Evolutionary conservation across 306 rosid species (phyloP).

Genomic region (Rosa lucieae): DNA sequence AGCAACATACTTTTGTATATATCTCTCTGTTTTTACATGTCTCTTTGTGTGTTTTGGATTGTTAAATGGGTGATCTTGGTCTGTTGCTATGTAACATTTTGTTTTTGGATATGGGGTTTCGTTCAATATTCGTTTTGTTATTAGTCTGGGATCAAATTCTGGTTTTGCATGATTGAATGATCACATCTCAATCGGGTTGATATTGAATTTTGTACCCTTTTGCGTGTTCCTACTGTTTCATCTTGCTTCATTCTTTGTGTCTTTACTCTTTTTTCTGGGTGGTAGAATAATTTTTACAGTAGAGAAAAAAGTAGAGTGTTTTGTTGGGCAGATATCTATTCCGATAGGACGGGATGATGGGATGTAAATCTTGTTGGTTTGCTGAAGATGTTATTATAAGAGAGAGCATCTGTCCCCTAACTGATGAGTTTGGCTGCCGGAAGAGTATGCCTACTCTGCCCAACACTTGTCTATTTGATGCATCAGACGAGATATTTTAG

Average conservation of each 20-base stretch:
- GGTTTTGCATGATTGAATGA: conserved; percentile 14
- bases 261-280: not conserved
- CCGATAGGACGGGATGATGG: not conserved
- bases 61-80: conserved; percentile 1
- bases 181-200: not conserved
- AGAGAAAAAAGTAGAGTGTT: not conserved
- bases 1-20: not conserved
- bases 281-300: not conserved
- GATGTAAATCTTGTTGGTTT: not conserved
- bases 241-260: not conserved
- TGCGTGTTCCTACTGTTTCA: not conserved
- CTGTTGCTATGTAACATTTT: not conserved
- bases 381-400: conserved; percentile 1
- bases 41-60: not conserved
- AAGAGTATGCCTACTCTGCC: not conserved
- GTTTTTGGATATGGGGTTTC: conserved; percentile 1
- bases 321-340: not conserved
- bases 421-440: not conserved
- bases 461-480: not conserved
- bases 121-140: not conserved
- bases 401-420: not conserved
- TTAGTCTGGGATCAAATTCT: not conserved
- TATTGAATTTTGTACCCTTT: not conserved
- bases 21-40: not conserved
- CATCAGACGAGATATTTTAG: not conserved